Conservation (phyloP, 2,329 filamentous ascomycete species). For the Arachnomyces sp. region DNA sequence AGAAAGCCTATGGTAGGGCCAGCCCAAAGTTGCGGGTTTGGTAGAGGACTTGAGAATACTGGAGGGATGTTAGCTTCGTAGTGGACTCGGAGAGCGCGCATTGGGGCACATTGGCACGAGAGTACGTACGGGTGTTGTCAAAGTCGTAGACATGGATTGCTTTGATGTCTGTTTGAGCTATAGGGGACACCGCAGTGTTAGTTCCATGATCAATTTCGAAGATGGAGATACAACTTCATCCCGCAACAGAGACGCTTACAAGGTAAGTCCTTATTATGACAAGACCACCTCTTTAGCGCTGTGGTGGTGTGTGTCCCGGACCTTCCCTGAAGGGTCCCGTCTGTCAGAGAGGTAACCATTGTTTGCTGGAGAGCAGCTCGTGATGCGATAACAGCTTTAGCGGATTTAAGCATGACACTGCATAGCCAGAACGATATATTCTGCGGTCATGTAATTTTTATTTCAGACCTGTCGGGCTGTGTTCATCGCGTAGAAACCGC, state of each 20-base stretch:
- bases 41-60: conserved; percentile 88
- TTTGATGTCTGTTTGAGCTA: conserved; percentile 60
- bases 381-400: conserved; percentile 27
- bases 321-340: conserved; percentile 19
- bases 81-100: conserved; percentile 6
- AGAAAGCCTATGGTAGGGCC: conserved; percentile 67
- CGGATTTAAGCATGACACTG: conserved; percentile 24
- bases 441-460: too few relatives aligned
- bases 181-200: conserved; percentile 2
- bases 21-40: conserved; percentile 83
- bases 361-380: conserved; percentile 17
- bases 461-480: too few relatives aligned
- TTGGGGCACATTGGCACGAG: too few relatives aligned
- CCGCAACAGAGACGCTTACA: conserved; percentile 34
- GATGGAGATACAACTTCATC: neutral
- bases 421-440: neutral
- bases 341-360: conserved; percentile 21
- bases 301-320: conserved; percentile 52
- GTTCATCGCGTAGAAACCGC: too few relatives aligned
- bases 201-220: too few relatives aligned
- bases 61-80: conserved; percentile 13
- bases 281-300: conserved; percentile 74
- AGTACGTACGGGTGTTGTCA: conserved; percentile 74
- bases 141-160: conserved; percentile 93
- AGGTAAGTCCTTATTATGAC: conserved; percentile 63